Percentiles rank a stretch among this genome's conserved stretches.
phyloP scores from a whole-genome alignment of 164 flowering plant species.

The Vitis rotundifolia region DNA sequence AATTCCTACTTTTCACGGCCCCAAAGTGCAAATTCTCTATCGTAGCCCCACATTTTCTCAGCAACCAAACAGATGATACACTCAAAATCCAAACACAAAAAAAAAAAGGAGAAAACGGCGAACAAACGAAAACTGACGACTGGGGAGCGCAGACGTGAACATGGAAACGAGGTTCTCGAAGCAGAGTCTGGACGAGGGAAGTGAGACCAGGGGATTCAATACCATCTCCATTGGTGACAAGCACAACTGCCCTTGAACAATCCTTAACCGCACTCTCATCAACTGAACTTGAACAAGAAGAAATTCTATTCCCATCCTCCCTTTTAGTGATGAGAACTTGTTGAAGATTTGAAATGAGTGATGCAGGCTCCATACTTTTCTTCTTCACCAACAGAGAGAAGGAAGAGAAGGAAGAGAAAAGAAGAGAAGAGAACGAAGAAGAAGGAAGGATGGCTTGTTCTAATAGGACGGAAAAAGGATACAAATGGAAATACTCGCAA shows the following conservation, averaged over 20 bases:
- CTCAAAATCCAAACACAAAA: too few species aligned
- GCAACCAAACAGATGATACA: not conserved
- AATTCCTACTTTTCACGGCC: too few species aligned
- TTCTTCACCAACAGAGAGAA: slow-evolving; percentile 4
- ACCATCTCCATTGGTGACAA: slow-evolving; percentile 17
- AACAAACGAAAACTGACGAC: slow-evolving; percentile 1
- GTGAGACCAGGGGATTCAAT: slow-evolving; percentile 16
- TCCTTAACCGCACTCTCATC: not conserved
- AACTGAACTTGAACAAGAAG: too few species aligned
- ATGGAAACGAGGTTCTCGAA: slow-evolving; percentile 2
- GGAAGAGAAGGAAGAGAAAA: not conserved
- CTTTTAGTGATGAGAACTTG: slow-evolving; percentile 8
- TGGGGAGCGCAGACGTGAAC: slow-evolving; percentile 25
- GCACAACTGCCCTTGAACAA: slow-evolving; percentile 7
- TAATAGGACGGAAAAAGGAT: too few species aligned
- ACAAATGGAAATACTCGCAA: too few species aligned
- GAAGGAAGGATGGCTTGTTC: too few species aligned
- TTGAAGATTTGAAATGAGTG: slow-evolving; percentile 11
- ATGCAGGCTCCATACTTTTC: slow-evolving; percentile 6
- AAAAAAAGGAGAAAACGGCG: not conserved
- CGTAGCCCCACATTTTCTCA: not conserved
- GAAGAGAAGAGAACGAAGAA: not conserved
- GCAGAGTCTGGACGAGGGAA: slow-evolving; percentile 15
- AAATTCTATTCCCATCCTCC: not conserved
- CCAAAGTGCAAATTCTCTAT: too few species aligned